Base-by-base conservation (phyloP, 179 eudicot species). In the Drosera spatulata region DNA sequence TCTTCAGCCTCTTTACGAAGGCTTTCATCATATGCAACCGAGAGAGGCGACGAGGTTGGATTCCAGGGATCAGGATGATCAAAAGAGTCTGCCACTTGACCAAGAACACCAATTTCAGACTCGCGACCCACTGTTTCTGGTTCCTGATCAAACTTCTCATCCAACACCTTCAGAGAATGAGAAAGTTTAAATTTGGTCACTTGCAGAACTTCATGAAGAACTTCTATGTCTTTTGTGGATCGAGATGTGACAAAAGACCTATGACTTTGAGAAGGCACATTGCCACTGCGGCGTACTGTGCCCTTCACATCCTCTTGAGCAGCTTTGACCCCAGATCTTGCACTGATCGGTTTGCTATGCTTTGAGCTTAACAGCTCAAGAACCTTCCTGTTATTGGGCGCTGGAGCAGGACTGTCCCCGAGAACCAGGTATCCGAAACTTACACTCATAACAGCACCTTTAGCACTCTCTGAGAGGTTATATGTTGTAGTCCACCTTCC, bases 401-500 rank as follows among this genome's bases (percentile, higher is more conserved):
- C 71, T 10, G 55, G 60, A 60, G 13, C 4, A 62, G 39, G 10
- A 64, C 71, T 69, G 62, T 75, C 84, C 14, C 73, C 80, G 55
- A 78, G 43, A 42, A 89, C 85, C 44, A 63, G 41, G 77, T 84
- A 93, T 33, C 88, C 91, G 76, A 86, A 93, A 78, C 97, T 93
- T 55, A 93, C 94, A 79, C 83, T 86, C 85, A 93, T 66, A 59
- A 64, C 56, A 52, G 91, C 99, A 71, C 97, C 99, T 71, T 73
- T 83, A 52, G 84, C 99, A 64, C 72, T 79, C 15, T 97, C 99
- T 2, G 77, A 81, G 38, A 93, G 76, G 81, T 80, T 86, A 72
- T 69, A 93, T 77, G 80, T 83, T 41, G 99, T 93, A 13, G 90
- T 78, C 99, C 99, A 93, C 61, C 80, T 82, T 50, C 85, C 90